These are phyloP conservation scores for Aureobasidium sp. DNA, from an alignment of 2,329 filamentous ascomycete genomes.

Conservation along the genomic window DNA sequence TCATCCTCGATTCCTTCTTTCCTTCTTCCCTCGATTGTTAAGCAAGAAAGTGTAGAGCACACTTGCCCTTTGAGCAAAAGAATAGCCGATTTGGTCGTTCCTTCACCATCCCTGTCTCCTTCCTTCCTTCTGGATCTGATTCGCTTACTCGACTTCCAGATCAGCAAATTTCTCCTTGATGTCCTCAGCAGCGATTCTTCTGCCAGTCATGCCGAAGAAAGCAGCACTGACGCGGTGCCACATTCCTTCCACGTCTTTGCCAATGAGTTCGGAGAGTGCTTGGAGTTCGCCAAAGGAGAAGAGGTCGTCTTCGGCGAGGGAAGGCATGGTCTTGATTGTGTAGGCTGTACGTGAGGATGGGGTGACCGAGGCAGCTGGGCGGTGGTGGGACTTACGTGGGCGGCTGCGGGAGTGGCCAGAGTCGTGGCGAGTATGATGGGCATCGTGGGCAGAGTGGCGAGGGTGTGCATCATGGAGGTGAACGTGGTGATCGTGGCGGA, in stretches of 20 bases:
- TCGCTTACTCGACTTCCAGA: slow-evolving; percentile 31
- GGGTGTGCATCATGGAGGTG: not conserved
- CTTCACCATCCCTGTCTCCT: not conserved
- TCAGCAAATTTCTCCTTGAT: slow-evolving; percentile 53
- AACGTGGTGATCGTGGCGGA: not conserved
- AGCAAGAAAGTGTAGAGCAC: not conserved
- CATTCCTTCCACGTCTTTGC: slow-evolving; percentile 35
- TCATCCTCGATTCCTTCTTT: not conserved
- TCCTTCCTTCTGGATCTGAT: not conserved
- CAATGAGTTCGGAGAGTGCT: slow-evolving; percentile 38
- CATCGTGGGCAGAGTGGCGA: not conserved
- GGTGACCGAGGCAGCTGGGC: not conserved
- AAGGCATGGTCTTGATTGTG: slow-evolving; percentile 16
- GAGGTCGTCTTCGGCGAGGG: slow-evolving; percentile 28
- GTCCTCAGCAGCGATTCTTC: slow-evolving; percentile 51
- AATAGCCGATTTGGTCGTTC: not conserved
- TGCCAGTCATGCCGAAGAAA: slow-evolving; percentile 45
- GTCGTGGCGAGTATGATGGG: not conserved
- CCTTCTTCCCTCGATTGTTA: not conserved
- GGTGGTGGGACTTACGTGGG: not conserved
- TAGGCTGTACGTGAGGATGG: not conserved
- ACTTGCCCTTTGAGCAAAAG: not conserved
- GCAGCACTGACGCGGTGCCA: slow-evolving; percentile 42
- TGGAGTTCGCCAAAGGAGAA: slow-evolving; percentile 34
- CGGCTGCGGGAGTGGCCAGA: not conserved